Evolutionary conservation across 768 basidiomycete species (phyloP), one percentile per base, ranked within the genome.

Genomic region (Suillus weaverae): DNA sequence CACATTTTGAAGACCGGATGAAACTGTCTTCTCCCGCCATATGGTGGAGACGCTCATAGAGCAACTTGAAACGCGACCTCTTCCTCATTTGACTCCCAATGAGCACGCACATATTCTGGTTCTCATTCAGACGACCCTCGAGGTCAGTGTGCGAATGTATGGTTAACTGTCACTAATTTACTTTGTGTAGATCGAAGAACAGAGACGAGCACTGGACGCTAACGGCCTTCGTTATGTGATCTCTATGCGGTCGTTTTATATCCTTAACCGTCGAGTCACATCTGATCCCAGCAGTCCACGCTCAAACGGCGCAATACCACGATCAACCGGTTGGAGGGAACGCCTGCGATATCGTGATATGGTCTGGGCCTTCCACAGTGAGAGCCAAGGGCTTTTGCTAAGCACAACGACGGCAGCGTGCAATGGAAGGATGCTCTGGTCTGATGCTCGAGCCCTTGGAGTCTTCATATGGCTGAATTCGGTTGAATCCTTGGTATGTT

Each of bases 351-450:
- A 91, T 76, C 87, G 97, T 39, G 97, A 99, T 75, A 94, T 98
- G 80, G 83, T 98, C 33, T 99, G 97, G 96, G 97, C 96, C 0
- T 96, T 91, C 73, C 92, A 97, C 70, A 97, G 95, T 72, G 95
- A 97, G 76, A 93, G 89, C 71, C 95, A 99, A 71, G 94, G 91
- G 20, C 75, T 98, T 53, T 76, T 99, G 5, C 75, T 97, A 61
- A 80, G 83, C 33, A 87, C 89, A 4, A 91, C 91, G 2, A 83
- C 83, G 18, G 77, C 83, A 4, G 89, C 91, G 14, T 96, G 93
- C 70, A 85, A 85, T 43, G 90, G 88, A 0, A 97, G 93, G 77
- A 92, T 98, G 89, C 76, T 85, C 43, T 99, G 97, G 97, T 80
- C 84, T 18, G 93, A 97, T 73, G 95, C 97, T 0, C 85, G 89